phyloP scores from a whole-genome alignment of 345 rosid genomes.

The Moricandia moricandioides region DNA sequence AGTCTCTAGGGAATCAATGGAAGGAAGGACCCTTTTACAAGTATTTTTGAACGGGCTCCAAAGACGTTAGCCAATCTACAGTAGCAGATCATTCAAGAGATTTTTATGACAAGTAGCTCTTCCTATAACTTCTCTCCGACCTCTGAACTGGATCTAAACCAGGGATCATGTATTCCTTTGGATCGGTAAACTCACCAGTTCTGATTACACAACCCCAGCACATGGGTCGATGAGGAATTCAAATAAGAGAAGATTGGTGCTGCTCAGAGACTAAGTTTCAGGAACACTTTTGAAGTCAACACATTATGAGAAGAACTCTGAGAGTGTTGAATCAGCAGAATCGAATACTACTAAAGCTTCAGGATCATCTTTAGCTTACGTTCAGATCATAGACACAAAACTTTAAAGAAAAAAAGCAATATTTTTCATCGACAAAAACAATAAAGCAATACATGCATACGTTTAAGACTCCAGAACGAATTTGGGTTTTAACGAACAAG shows the following conservation, averaged over 20 bases:
- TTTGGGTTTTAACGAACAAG: slow-evolving; percentile 23
- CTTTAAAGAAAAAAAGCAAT: slow-evolving; percentile 21
- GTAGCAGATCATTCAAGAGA: too few relatives aligned
- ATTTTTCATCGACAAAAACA: slow-evolving; percentile 32
- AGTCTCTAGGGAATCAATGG: slow-evolving; percentile 31
- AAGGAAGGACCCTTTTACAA: slow-evolving; percentile 47
- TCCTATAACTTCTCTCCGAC: too few relatives aligned
- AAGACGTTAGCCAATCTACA: slow-evolving; percentile 49
- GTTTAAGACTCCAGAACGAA: slow-evolving; percentile 25
- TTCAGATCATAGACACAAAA: not conserved
- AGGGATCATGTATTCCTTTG: too few relatives aligned
- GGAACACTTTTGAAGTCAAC: not conserved
- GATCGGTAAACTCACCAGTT: too few relatives aligned
- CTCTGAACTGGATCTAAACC: too few relatives aligned
- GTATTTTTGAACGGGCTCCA: slow-evolving; percentile 52
- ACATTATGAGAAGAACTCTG: not conserved
- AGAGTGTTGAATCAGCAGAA: not conserved
- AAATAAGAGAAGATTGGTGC: slow-evolving; percentile 1
- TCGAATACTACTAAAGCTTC: slow-evolving; percentile 14
- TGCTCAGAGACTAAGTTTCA: slow-evolving; percentile 8
- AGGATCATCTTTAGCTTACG: slow-evolving; percentile 15
- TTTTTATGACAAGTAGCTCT: too few relatives aligned
- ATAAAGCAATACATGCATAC: slow-evolving; percentile 34
- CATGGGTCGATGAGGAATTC: too few relatives aligned
- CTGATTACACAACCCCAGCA: too few relatives aligned